phyloP scores from a whole-genome alignment of 83 land plant genomes.

The Isoetes engelmannii region DNA sequence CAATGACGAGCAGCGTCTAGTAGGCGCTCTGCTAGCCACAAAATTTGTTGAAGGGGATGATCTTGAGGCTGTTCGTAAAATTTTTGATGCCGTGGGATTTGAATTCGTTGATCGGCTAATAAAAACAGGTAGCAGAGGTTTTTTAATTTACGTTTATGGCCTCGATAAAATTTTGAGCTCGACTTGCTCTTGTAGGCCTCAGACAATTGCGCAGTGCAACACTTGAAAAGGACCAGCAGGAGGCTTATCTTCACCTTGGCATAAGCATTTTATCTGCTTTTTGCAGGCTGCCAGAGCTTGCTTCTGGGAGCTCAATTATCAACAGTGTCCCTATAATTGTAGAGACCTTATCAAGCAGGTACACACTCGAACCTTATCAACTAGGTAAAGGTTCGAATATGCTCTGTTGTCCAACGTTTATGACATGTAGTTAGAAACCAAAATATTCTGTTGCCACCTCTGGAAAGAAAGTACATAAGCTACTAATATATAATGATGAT shows the following conservation, averaged over 20 bases:
- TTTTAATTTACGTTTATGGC: neutral
- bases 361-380: constrained; percentile 8
- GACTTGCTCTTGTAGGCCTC: neutral
- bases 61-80: constrained; percentile 41
- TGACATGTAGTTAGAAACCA: neutral
- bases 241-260: constrained; percentile 62
- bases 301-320: constrained; percentile 54
- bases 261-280: constrained; percentile 71
- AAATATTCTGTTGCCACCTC: neutral
- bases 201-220: neutral
- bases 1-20: constrained; percentile 79
- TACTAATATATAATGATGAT: neutral
- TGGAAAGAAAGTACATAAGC: neutral
- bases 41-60: constrained; percentile 58
- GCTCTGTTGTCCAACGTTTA: constrained; percentile 3
- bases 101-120: constrained; percentile 73
- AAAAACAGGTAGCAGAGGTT: constrained; percentile 47
- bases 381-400: neutral
- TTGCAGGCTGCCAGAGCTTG: constrained; percentile 74
- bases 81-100: constrained; percentile 67
- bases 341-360: constrained; percentile 48
- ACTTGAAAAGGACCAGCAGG: constrained; percentile 35
- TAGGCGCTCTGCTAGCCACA: constrained; percentile 84
- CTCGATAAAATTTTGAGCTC: neutral
- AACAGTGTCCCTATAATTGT: constrained; percentile 55